A percentile compares a stretch with the other conserved stretches of the same genome.
phyloP scores from a whole-genome alignment of 2,329 filamentous ascomycete species.

The Bipolaris zeicola region DNA sequence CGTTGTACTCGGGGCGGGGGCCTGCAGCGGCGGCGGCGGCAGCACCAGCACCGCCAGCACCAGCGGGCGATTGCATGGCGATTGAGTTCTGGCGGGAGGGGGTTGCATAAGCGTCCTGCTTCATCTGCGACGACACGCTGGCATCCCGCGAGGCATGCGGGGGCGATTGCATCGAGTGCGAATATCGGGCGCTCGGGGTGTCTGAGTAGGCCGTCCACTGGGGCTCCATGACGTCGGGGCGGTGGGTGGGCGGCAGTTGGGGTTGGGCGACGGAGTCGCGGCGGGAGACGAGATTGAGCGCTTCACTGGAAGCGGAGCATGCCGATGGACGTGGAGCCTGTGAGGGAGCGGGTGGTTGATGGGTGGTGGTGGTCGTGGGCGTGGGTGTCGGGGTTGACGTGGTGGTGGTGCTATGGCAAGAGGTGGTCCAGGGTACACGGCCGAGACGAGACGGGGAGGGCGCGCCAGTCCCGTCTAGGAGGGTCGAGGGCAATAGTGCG shows the following conservation, averaged over 20 bases:
- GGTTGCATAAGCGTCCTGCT: slow-evolving; percentile 45
- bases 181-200: slow-evolving; percentile 43
- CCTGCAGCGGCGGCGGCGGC: slow-evolving; percentile 21
- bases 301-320: slow-evolving; percentile 41
- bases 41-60: background rate
- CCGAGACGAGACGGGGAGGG: background rate
- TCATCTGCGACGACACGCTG: slow-evolving; percentile 38
- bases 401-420: background rate
- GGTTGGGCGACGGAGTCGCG: slow-evolving; percentile 30
- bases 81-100: slow-evolving; percentile 47
- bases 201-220: slow-evolving; percentile 49
- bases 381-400: background rate
- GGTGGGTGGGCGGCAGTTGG: slow-evolving; percentile 12
- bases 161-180: slow-evolving; percentile 44
- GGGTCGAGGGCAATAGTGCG: background rate
- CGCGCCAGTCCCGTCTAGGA: background rate
- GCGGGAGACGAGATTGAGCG: slow-evolving; percentile 44
- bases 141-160: slow-evolving; percentile 42
- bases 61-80: slow-evolving; percentile 42
- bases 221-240: slow-evolving; percentile 41
- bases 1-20: slow-evolving; percentile 47
- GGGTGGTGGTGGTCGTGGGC: background rate
- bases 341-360: background rate
- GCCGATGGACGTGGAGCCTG: slow-evolving; percentile 35
- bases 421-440: background rate